Evolutionary conservation across 257 asterid species (phyloP), one percentile per base, ranked within the genome.

Genomic region (Fraxinus anomala): DNA sequence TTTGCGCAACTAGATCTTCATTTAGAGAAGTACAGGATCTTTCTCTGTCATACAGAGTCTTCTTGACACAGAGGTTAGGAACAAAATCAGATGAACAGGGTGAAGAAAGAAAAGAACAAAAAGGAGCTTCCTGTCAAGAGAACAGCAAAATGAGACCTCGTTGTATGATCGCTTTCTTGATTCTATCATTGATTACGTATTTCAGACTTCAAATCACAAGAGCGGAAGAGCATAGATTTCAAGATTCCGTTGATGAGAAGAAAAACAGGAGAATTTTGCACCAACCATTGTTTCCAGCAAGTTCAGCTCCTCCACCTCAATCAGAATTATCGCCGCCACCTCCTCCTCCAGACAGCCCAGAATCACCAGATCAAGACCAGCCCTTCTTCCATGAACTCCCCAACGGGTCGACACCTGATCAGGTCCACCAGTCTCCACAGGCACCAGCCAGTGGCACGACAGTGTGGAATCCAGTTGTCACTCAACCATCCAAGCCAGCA

Each of bases 371-470:
- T 70, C 88, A 87, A 66, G 89, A 85, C 75, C 87, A 83, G 70
- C 91, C 91, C 2, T 87, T 95, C 87, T 93, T 93, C 85, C 96
- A 92, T 10, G 92, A 93, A 72, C 92, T 92, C 16, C 99, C 98
- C 1, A 70, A 83, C 76, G 96, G 73, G 71, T 81, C 78, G 7
- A 76, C 90, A 6, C 82, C 80, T 63, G 92, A 82, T 81, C 97
- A 84, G 85, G 81, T 19, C 19, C 93, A 86, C 70, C 89, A 77
- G n/a, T 24, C 87, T 8, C 88, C 91, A 6, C 87, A 91, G 47
- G 37, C 84, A n/a, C 79, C 88, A 17, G 69, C 78, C 11, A 77
- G 77, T 80, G 82, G 75, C 79, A 69, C 88, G 0, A 79, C 92
- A 14, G 91, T 54, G 30, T 79, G 90, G 1, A 81, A 82, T 34